A percentile compares a stretch with the other conserved stretches of the same genome.
Evolutionary conservation across 805 yeast genomes (phyloP).

Genomic region (Lipomyces mesembrius): DNA sequence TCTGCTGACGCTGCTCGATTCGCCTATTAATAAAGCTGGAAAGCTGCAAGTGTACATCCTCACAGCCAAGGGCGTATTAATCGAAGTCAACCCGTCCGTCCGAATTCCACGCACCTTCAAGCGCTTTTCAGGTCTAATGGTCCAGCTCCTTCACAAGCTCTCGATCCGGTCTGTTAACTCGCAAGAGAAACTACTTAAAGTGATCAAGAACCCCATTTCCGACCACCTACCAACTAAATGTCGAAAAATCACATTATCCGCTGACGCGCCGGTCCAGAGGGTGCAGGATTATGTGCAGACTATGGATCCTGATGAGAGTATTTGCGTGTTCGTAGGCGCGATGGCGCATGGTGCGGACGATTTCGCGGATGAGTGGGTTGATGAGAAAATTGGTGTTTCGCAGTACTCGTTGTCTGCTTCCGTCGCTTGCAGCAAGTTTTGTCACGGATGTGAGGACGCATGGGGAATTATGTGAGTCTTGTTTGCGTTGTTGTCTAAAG

Average conservation of each 20-base stretch:
- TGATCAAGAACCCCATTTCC: constrained; percentile 94
- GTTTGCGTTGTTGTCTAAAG: not conserved
- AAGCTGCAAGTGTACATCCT: constrained; percentile 94
- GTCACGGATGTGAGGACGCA: constrained; percentile 98
- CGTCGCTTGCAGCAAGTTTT: constrained; percentile 96
- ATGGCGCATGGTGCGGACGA: constrained; percentile 98
- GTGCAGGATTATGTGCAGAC: constrained; percentile 86
- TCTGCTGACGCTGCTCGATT: constrained; percentile 86
- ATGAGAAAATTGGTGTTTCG: constrained; percentile 93
- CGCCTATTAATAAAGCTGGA: constrained; percentile 98
- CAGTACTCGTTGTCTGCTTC: constrained; percentile 96
- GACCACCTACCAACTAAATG: constrained; percentile 97
- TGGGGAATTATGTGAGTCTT: constrained; percentile 70
- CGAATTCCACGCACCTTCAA: constrained; percentile 98
- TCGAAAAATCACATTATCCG: constrained; percentile 87
- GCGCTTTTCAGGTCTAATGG: constrained; percentile 97
- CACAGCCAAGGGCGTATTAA: constrained; percentile 90
- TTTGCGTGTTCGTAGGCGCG: constrained; percentile 98
- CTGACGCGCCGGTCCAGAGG: constrained; percentile 82
- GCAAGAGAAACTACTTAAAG: constrained; percentile 90
- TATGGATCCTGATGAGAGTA: constrained; percentile 85
- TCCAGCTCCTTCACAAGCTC: constrained; percentile 88
- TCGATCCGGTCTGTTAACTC: constrained; percentile 94
- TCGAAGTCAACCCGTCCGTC: constrained; percentile 94
- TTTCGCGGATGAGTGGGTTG: constrained; percentile 96